Base-by-base conservation (phyloP, 2,329 filamentous ascomycete species). In the Pyrenochaeta sp. region DNA sequence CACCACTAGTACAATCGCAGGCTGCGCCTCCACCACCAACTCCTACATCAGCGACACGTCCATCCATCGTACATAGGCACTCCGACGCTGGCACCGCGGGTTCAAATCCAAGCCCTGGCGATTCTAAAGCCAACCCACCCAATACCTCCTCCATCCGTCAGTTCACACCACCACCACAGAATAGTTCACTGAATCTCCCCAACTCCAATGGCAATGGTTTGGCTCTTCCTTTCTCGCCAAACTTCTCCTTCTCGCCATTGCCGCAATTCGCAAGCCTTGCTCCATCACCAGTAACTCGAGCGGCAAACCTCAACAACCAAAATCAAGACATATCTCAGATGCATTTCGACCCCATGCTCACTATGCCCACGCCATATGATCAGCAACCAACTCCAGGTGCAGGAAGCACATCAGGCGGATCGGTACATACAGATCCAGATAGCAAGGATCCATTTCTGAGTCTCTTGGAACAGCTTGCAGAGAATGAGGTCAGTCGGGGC, bases 401-500 rank as follows among this genome's bases (percentile, higher is more conserved):
- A 28, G 72, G 77, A n/a, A 82, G 78, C 55, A 77, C 77, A 12
- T 75, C 73, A 43, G 72, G 73, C 28, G 75, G 73, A n/a, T 75
- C 72, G 13, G 74, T 72, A 50, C 74, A 80, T 49, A 79, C 78
- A 24, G 80, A 80, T 58, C 68, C 72, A 46, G 91, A 94, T 48
- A 70, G 67, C 65, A 93, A 91, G 67, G 92, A 95, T 71, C 91
- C 91, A 0, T 95, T 96, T 71, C 77, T 95, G 40, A 91, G 86
- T 60, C 78, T 95, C 42, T 79, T 95, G 36, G 91, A 95, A 74
- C 91, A 95, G 77, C 82, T 95, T 57, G 91, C 91, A 0, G 91
- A 95, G 76, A 93, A 92, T 68, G 91, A 94, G 76, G 85, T 90
- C 52, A 82, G 83, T 42, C 82, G 86, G 50, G 90, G 89, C 0